Conservation (phyloP, 768 basidiomycete species). For the Suillus paluster region DNA sequence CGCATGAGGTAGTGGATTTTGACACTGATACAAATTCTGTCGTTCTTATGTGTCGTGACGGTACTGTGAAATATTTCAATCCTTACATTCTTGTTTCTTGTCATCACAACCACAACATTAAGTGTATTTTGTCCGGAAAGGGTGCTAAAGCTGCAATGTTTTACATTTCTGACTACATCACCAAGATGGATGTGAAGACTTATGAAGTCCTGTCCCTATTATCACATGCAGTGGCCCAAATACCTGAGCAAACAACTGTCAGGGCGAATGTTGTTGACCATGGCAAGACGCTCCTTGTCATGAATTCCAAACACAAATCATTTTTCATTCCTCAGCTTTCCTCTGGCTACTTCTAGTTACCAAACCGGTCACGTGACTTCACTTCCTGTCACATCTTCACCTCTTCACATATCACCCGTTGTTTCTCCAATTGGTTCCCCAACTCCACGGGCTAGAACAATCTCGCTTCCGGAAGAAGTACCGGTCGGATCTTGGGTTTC, state of each 20-base stretch:
- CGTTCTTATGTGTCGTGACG: conserved; percentile 30
- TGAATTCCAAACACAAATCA: no score
- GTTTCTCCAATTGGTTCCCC: no score
- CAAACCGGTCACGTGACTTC: no score
- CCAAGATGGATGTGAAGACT: conserved; percentile 34
- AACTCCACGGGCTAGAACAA: no score
- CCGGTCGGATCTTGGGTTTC: no score
- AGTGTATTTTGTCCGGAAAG: conserved; percentile 40
- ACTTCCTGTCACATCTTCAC: no score
- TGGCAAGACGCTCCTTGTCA: conserved; percentile 28
- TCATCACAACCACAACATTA: conserved; percentile 40
- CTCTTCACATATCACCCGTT: no score
- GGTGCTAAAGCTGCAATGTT: conserved; percentile 41
- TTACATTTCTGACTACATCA: conserved; percentile 42
- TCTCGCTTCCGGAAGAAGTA: no score
- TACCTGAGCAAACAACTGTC: not conserved
- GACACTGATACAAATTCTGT: conserved; percentile 39
- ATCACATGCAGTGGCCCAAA: conserved; percentile 25
- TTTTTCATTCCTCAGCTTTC: no score
- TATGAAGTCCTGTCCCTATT: conserved; percentile 30
- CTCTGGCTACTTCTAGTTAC: no score
- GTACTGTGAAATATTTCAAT: conserved; percentile 36
- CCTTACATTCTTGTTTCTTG: conserved; percentile 37
- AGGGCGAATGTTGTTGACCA: conserved; percentile 8
- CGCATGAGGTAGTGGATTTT: conserved; percentile 37